Percentiles rank a stretch among this genome's conserved stretches.
phyloP scores from a whole-genome alignment of 169 alveolate genomes.

The Babesia ovata region DNA sequence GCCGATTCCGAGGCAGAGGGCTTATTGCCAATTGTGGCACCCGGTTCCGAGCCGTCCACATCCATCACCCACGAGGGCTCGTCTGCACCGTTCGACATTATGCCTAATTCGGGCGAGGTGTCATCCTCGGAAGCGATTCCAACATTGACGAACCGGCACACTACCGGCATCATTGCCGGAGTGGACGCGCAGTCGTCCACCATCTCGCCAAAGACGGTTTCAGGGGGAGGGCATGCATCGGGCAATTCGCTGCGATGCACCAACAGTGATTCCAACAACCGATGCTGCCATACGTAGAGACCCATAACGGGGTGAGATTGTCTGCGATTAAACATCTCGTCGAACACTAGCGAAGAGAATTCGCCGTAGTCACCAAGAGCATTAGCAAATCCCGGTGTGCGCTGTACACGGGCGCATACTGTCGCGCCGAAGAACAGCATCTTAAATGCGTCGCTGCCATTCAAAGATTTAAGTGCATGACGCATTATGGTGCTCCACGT shows the following conservation, averaged over 20 bases:
- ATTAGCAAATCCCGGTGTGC: conserved; percentile 4
- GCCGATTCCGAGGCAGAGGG: not conserved
- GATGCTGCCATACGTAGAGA: conserved; percentile 51
- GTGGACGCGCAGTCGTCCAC: conserved; percentile 7
- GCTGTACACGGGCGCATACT: conserved; percentile 33
- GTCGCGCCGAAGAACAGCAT: conserved; percentile 44
- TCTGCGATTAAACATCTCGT: conserved; percentile 34
- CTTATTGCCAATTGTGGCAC: not conserved
- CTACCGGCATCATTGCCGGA: conserved; percentile 18
- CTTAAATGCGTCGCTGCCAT: conserved; percentile 27
- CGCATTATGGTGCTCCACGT: conserved; percentile 36
- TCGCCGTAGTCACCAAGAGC: conserved; percentile 20
- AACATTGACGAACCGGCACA: conserved; percentile 14
- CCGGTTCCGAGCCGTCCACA: conserved; percentile 9
- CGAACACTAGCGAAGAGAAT: conserved; percentile 18
- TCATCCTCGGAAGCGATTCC: not conserved
- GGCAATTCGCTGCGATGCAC: not conserved
- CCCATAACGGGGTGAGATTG: conserved; percentile 19
- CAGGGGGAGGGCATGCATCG: conserved; percentile 4
- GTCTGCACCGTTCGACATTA: not conserved
- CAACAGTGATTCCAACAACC: conserved; percentile 30
- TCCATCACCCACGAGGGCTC: conserved; percentile 20
- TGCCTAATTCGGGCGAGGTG: not conserved
- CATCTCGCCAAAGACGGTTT: conserved; percentile 9
- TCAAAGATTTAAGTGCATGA: conserved; percentile 17